A percentile compares a stretch with the other conserved stretches of the same genome.
Evolutionary conservation across 2,329 filamentous ascomycete genomes (phyloP).

Genomic region (Emericellopsis atlantica): DNA sequence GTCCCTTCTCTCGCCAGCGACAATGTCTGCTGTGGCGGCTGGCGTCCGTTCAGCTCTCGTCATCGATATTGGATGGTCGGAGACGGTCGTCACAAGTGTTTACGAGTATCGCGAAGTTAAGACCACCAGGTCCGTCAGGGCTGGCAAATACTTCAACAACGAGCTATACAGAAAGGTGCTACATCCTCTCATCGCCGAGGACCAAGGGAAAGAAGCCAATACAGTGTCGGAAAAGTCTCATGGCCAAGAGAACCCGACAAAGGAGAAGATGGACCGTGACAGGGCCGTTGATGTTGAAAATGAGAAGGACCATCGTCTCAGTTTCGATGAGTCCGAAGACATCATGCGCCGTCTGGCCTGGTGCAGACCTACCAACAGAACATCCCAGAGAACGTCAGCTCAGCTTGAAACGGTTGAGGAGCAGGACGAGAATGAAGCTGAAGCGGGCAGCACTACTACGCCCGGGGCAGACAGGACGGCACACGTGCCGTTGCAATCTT

Average conservation of each 20-base stretch:
- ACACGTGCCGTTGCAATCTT: constrained; percentile 27
- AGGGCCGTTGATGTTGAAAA: constrained; percentile 2
- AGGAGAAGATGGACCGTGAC: neutral
- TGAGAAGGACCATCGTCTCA: constrained; percentile 26
- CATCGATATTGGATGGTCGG: constrained; percentile 85
- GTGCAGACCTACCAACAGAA: constrained; percentile 39
- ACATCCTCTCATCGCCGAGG: constrained; percentile 15
- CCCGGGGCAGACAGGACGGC: too few species aligned
- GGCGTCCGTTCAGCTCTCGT: constrained; percentile 79
- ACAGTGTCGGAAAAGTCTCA: constrained; percentile 7
- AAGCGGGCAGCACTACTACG: constrained; percentile 13
- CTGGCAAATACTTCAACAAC: constrained; percentile 58
- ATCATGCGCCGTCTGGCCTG: constrained; percentile 63
- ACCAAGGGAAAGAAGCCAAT: constrained; percentile 1
- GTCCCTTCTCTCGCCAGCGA: constrained; percentile 65
- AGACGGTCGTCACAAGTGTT: constrained; percentile 73
- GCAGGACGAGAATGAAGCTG: constrained; percentile 37
- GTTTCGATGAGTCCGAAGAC: constrained; percentile 75
- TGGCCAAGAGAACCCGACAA: constrained; percentile 5
- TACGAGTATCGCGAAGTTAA: constrained; percentile 83
- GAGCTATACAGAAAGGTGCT: constrained; percentile 52
- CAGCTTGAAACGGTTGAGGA: constrained; percentile 38
- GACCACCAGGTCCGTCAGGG: constrained; percentile 58
- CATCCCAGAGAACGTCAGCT: constrained; percentile 22
- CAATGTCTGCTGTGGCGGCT: constrained; percentile 63